Percentiles rank a stretch among this genome's conserved stretches.
Conservation (phyloP, 179 eudicot species). For the Dionaea muscipula region DNA sequence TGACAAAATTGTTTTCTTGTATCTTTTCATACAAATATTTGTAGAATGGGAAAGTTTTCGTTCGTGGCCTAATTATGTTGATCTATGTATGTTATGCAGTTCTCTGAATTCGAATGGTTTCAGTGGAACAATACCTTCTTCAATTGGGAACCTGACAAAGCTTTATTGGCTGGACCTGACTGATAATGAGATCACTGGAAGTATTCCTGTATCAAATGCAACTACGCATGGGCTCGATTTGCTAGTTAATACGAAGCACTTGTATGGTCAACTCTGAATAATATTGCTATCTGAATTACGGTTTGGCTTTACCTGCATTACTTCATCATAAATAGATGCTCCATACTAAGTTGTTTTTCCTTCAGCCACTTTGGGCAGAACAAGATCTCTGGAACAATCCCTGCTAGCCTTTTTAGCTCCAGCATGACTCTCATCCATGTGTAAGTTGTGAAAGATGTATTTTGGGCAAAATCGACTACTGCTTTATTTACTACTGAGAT, state of each 20-base stretch:
- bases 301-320: too few species aligned
- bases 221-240: slow-evolving; percentile 55
- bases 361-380: slow-evolving; percentile 76
- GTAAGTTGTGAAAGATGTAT: slow-evolving; percentile 37
- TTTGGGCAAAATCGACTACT: too few species aligned
- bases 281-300: too few species aligned
- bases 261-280: slow-evolving; percentile 32
- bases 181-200: slow-evolving; percentile 60
- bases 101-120: slow-evolving; percentile 61
- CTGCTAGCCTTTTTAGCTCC: slow-evolving; percentile 33
- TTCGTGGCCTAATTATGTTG: background rate
- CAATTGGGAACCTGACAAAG: slow-evolving; percentile 49
- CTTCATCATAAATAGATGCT: background rate
- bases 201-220: slow-evolving; percentile 60
- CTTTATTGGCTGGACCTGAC: slow-evolving; percentile 83
- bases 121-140: slow-evolving; percentile 57
- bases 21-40: background rate
- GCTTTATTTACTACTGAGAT: too few species aligned
- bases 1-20: background rate
- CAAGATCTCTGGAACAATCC: slow-evolving; percentile 55
- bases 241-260: slow-evolving; percentile 50
- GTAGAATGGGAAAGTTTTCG: background rate
- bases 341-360: background rate
- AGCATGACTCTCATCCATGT: slow-evolving; percentile 48
- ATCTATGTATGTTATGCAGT: slow-evolving; percentile 24